These are phyloP conservation scores for Yamadazyma taylorii DNA, from an alignment of 1,139 yeast genomes.

Conservation along the genomic window DNA sequence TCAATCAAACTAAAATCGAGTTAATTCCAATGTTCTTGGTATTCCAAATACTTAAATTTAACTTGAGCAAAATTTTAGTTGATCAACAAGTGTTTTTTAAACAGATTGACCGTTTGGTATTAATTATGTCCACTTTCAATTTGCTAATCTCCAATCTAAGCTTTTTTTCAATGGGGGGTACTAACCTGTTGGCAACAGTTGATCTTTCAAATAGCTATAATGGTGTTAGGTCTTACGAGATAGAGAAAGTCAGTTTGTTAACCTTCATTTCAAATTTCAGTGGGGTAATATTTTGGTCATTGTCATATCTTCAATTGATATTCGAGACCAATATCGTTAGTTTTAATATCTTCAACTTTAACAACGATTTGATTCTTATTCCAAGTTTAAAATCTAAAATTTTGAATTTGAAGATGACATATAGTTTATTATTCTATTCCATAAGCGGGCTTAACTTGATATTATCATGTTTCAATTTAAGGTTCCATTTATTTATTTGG, in stretches of 20 bases:
- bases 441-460: slow-evolving; percentile 58
- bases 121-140: slow-evolving; percentile 23
- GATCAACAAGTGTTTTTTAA: slow-evolving; percentile 16
- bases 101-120: slow-evolving; percentile 25
- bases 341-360: slow-evolving; percentile 15
- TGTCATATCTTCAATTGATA: slow-evolving; percentile 49
- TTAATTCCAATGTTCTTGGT: slow-evolving; percentile 71
- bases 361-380: slow-evolving; percentile 10
- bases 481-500: slow-evolving; percentile 93
- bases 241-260: slow-evolving; percentile 71
- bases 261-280: slow-evolving; percentile 83
- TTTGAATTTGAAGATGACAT: slow-evolving; percentile 31
- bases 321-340: slow-evolving; percentile 28
- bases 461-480: slow-evolving; percentile 67
- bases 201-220: slow-evolving; percentile 91
- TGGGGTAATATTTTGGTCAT: slow-evolving; percentile 82
- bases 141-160: slow-evolving; percentile 64
- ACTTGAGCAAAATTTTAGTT: slow-evolving; percentile 17
- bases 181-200: slow-evolving; percentile 88
- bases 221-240: slow-evolving; percentile 71
- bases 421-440: slow-evolving; percentile 54
- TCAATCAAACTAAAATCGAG: slow-evolving; percentile 67
- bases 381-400: slow-evolving; percentile 22
- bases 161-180: slow-evolving; percentile 86
- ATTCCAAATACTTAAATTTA: slow-evolving; percentile 40